Base-by-base conservation (phyloP, 2,329 filamentous ascomycete genomes). In the Ophiostoma pallidulum region DNA sequence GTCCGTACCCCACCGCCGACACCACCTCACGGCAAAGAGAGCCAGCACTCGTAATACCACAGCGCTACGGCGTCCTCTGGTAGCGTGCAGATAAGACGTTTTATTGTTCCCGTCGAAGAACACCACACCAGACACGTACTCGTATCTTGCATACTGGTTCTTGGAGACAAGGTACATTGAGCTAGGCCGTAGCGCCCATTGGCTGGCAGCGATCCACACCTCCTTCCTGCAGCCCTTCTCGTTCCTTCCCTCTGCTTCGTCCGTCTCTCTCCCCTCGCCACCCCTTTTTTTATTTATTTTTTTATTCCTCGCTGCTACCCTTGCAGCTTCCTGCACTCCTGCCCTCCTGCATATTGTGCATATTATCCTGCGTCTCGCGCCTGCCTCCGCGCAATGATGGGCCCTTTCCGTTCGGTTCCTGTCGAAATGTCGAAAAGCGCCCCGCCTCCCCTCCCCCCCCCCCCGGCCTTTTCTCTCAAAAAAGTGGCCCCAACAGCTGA, bases 281-380 rank as follows among this genome's bases (percentile, higher is more conserved):
- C 36, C 22, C 36, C 36, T 38, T 14, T 12, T 41, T 8, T n/a
- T 29, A 26, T 29, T 29, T 32, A 16, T 41, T 42, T 16, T 32
- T 19, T 29, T 20, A 40, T 32, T 33, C 33, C 19, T 29, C 33
- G 24, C 22, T 29, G 33, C 41, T 28, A 31, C 43, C 41, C 35
- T 33, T 45, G 32, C 20, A 33, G 22, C 35, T 31, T 42, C 22
- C 51, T 51, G 48, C 45, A 48, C 51, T 53, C 48, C 51, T 48
- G 22, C 46, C 45, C 35, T 45, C 51, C 48, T 53, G 51, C 51
- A 53, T 49, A 41, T 36, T 14, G 29, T 42, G 20, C 32, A 31
- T 29, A 31, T 41, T 29, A 31, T 41, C 37, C 29, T 41, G 28
- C 28, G 28, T 41, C 20, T 26, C 37, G 37, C 31, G 26, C 39